These are phyloP conservation scores for Trichoderma polysporum DNA, from an alignment of 2,329 filamentous ascomycete genomes.

Conservation along the genomic window DNA sequence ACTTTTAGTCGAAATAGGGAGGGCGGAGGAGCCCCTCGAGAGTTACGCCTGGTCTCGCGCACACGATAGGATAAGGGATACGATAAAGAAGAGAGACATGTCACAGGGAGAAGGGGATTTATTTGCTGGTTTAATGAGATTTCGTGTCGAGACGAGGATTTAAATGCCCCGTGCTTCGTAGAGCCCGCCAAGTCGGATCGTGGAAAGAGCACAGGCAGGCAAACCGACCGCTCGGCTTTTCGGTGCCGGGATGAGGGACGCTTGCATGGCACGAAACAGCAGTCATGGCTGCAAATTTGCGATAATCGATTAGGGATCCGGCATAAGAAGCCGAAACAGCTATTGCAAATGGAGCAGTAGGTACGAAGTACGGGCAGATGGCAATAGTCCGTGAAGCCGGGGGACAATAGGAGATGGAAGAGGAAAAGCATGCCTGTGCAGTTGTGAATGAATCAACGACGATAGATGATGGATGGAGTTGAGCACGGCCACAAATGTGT, in stretches of 20 bases:
- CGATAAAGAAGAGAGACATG: neutral
- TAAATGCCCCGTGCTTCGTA: neutral
- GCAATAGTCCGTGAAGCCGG: neutral
- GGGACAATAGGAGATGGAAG: neutral
- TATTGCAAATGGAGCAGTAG: no score
- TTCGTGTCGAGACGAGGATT: neutral
- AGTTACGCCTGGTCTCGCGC: neutral
- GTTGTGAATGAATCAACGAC: neutral
- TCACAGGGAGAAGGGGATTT: neutral
- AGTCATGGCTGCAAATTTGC: neutral
- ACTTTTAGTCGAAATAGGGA: neutral
- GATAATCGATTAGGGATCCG: neutral
- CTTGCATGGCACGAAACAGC: constrained; percentile 4
- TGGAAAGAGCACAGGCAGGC: neutral
- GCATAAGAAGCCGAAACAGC: neutral
- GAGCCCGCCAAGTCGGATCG: constrained; percentile 12
- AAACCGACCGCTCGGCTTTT: constrained; percentile 1
- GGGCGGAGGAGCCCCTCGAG: neutral
- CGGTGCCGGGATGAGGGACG: constrained; percentile 9
- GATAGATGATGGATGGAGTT: neutral
- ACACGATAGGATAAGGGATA: neutral
- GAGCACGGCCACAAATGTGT: constrained; percentile 4
- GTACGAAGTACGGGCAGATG: neutral
- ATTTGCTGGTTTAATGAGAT: neutral
- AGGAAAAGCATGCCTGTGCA: neutral